Base-by-base conservation (phyloP, 352 stramenopile genomes). In the Phytopythium helicoides region DNA sequence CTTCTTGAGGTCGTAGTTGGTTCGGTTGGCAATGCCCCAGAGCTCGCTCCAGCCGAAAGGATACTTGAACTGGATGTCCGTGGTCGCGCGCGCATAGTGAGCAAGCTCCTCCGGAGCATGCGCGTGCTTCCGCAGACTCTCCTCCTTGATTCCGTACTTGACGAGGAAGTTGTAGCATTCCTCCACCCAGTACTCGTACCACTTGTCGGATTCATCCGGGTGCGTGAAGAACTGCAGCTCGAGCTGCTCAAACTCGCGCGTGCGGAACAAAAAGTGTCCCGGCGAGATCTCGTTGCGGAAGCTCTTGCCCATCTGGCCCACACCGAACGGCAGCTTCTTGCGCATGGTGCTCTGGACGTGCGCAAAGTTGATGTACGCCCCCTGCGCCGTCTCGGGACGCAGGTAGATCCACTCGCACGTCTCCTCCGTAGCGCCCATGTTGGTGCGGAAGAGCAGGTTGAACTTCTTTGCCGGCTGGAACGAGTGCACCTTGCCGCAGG, bases 211-310 rank as follows among this genome's bases (percentile, higher is more conserved):
- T 33, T 93, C 82, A 35, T 68, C 44, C 47, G 81, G 81, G 53
- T 82, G 68, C 50, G 77, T 91, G 58, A 93, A 93, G 58, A 86
- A 93, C 65, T 91, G 76, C 19, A 92, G 83, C 70, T 99, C 97
- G 44, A 98, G 94, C 77, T 99, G 97, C 73, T 99, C 95, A 64
- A 99, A 99, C 78, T 99, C 97, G 31, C 96, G 81, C 49, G 81
- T 97, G 49, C 96, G 92, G 64, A 99, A 99, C 47, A 99, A 81
- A 61, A 98, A 99, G 55, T 99, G 97, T 7, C 94, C 76, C 0
- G 95, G 94, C 11, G 94, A 98, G 61, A 99, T 99, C 75, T 99
- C 97, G 61, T 99, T 99, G 18, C 97, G 86, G 68, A 99, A 99
- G 47, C 94, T 96, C 66, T 99, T 99, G 56, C 97, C 97, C 66